Percentiles rank a stretch among this genome's conserved stretches.
These are phyloP conservation scores for Exophiala sp. DNA, from an alignment of 2,329 filamentous ascomycete genomes.

Conservation along the genomic window DNA sequence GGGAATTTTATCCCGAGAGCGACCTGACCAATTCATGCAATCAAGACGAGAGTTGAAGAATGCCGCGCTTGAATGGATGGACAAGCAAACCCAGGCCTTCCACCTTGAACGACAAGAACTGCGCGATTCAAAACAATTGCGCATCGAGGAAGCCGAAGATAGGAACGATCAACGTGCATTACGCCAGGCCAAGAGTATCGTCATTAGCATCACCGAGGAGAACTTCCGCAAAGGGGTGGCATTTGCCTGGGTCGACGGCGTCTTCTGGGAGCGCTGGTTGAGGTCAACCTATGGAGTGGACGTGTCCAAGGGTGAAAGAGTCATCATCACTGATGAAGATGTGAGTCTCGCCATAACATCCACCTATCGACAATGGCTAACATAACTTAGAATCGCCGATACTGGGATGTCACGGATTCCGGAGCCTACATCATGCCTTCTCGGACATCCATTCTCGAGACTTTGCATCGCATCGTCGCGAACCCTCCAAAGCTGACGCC, in stretches of 20 bases:
- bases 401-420: slow-evolving; percentile 88
- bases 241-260: slow-evolving; percentile 95
- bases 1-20: slow-evolving; percentile 74
- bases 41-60: slow-evolving; percentile 89
- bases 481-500: slow-evolving; percentile 44
- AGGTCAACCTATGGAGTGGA: slow-evolving; percentile 91
- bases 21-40: slow-evolving; percentile 68
- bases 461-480: slow-evolving; percentile 50
- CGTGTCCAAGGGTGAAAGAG: slow-evolving; percentile 74
- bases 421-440: slow-evolving; percentile 86
- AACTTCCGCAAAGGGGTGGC: slow-evolving; percentile 80
- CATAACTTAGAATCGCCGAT: slow-evolving; percentile 67
- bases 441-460: slow-evolving; percentile 85
- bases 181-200: slow-evolving; percentile 79
- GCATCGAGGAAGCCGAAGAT: slow-evolving; percentile 94
- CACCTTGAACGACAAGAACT: slow-evolving; percentile 89
- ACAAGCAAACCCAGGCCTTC: slow-evolving; percentile 86
- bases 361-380: slow-evolving; percentile 33
- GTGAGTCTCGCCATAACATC: slow-evolving; percentile 51
- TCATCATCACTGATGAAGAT: slow-evolving; percentile 96
- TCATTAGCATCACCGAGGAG: slow-evolving; percentile 76
- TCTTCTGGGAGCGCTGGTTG: slow-evolving; percentile 97
- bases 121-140: slow-evolving; percentile 86
- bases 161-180: slow-evolving; percentile 83
- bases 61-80: slow-evolving; percentile 95